These are phyloP conservation scores for Penicillium flavigenum DNA, from an alignment of 495 filamentous ascomycete genomes.

Conservation along the genomic window DNA sequence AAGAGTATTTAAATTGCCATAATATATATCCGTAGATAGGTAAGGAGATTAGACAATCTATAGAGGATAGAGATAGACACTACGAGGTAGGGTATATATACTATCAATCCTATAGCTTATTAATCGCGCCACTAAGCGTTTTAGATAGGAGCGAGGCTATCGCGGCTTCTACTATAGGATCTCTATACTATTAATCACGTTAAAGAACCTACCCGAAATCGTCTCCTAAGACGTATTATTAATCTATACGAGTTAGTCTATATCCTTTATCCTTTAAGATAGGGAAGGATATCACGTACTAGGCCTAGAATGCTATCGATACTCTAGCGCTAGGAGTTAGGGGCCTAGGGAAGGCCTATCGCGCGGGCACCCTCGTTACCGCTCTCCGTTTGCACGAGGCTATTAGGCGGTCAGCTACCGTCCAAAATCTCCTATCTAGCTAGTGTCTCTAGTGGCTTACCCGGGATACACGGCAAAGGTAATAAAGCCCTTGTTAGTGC, in stretches of 20 bases:
- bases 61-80: no score
- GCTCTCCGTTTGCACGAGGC: not conserved
- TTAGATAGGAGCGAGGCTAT: not conserved
- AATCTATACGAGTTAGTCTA: not conserved
- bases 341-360: not conserved
- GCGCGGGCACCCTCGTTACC: not conserved
- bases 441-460: not conserved
- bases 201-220: not conserved
- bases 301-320: not conserved
- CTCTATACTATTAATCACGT: not conserved
- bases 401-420: not conserved
- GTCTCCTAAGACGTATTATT: not conserved
- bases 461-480: not conserved
- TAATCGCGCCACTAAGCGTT: not conserved
- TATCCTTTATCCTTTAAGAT: not conserved
- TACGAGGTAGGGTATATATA: not conserved
- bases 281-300: not conserved
- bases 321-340: not conserved
- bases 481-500: not conserved
- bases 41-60: no score
- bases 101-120: not conserved
- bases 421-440: not conserved
- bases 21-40: no score
- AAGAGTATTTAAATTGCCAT: no score
- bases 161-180: constrained; percentile 1